These are phyloP conservation scores for Pinus taeda DNA, from an alignment of 75 land plant genomes.

Conservation along the genomic window DNA sequence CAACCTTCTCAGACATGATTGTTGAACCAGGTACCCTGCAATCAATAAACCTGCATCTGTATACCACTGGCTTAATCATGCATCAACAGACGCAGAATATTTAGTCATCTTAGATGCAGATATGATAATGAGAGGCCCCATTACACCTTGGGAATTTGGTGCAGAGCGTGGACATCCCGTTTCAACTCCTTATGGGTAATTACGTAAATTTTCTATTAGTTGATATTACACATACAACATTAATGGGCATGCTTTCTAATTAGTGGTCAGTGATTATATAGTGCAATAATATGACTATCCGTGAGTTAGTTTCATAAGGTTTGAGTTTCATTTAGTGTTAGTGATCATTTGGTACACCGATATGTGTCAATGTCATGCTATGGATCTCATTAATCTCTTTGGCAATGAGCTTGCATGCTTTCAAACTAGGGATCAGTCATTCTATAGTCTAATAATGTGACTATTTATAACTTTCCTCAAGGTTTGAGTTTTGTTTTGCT, in stretches of 20 bases:
- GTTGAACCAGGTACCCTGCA: constrained; percentile 86
- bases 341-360: not conserved
- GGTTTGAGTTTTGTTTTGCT: not conserved
- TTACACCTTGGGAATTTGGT: constrained; percentile 96
- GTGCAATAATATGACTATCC: not conserved
- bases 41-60: constrained; percentile 97
- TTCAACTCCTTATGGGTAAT: constrained; percentile 92
- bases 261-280: not conserved
- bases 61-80: constrained; percentile 94
- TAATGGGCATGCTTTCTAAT: not conserved
- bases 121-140: constrained; percentile 79
- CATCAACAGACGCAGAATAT: constrained; percentile 80
- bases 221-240: constrained; percentile 1
- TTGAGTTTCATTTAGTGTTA: not conserved
- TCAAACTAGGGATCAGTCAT: not conserved
- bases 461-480: not conserved
- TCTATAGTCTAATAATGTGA: not conserved
- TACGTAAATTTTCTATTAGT: constrained; percentile 3
- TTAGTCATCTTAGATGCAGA: constrained; percentile 93
- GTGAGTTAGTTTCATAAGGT: not conserved
- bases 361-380: constrained; percentile 19
- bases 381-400: constrained; percentile 91
- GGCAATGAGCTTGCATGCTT: constrained; percentile 58
- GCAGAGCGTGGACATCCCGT: constrained; percentile 82
- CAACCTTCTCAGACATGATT: constrained; percentile 5